phyloP scores from a whole-genome alignment of 2,329 filamentous ascomycete species.

The Aspergillus sp. region DNA sequence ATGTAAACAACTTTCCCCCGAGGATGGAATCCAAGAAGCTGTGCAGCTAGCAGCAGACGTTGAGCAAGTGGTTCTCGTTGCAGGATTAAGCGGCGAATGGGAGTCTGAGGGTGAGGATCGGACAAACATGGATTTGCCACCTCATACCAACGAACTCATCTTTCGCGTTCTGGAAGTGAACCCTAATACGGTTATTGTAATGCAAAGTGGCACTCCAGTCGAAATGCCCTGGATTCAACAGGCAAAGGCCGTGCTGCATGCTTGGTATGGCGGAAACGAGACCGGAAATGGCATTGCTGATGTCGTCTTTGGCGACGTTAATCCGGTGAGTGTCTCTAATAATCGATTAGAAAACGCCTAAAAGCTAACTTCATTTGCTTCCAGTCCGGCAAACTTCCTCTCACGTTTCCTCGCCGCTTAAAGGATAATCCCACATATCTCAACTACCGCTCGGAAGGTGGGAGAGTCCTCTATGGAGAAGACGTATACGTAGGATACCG shows the following conservation, averaged over 20 bases:
- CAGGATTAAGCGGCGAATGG: conserved; percentile 75
- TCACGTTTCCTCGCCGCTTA: conserved; percentile 65
- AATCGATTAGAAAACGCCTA: too few relatives aligned
- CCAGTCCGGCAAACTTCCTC: conserved; percentile 63
- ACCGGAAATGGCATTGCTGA: conserved; percentile 77
- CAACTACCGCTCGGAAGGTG: conserved; percentile 64
- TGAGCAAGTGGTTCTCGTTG: conserved; percentile 74
- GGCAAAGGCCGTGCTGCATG: conserved; percentile 61
- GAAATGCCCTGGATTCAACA: conserved; percentile 45
- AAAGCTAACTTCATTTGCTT: too few relatives aligned
- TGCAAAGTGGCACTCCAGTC: conserved; percentile 70
- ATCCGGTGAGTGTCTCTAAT: conserved; percentile 42
- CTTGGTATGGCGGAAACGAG: conserved; percentile 84
- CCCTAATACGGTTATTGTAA: conserved; percentile 65
- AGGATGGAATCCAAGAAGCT: conserved; percentile 60
- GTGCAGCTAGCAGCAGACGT: conserved; percentile 63
- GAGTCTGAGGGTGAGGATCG: conserved; percentile 69
- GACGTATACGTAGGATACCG: conserved; percentile 75
- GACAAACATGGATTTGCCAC: conserved; percentile 53
- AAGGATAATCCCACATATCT: conserved; percentile 70
- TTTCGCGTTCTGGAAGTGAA: conserved; percentile 61
- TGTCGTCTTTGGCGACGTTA: conserved; percentile 67
- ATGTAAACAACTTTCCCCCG: conserved; percentile 52
- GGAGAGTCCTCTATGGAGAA: conserved; percentile 68
- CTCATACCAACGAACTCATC: conserved; percentile 55